phyloP scores from a whole-genome alignment of 2,329 filamentous ascomycete genomes.

The Beauveria brongniartii region DNA sequence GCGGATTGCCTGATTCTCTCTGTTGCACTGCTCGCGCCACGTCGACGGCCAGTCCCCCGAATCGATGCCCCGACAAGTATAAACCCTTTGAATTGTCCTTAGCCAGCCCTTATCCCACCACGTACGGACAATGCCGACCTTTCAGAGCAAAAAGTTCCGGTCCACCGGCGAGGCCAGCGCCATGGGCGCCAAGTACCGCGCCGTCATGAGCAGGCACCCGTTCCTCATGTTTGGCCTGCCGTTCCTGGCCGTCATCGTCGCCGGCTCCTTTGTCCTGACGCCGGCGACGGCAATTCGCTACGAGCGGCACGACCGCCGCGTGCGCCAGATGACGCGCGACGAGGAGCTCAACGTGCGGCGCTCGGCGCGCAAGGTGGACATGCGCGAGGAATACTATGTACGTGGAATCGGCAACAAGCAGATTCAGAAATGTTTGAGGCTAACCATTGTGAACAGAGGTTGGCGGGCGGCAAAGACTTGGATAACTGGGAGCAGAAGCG shows the following conservation, averaged over 20 bases:
- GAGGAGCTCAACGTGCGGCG: slow-evolving; percentile 79
- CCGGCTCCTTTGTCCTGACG: slow-evolving; percentile 87
- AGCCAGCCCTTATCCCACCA: not conserved
- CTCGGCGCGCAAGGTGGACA: slow-evolving; percentile 62
- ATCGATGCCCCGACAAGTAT: not conserved
- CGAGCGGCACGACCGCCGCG: slow-evolving; percentile 85
- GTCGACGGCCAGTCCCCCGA: not conserved
- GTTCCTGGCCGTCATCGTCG: slow-evolving; percentile 83
- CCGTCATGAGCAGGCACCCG: slow-evolving; percentile 65
- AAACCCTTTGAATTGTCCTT: not conserved
- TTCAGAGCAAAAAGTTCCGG: slow-evolving; percentile 64
- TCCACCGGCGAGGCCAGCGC: slow-evolving; percentile 56
- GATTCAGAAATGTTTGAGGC: not conserved
- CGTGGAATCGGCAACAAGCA: slow-evolving; percentile 27
- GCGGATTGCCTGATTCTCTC: not conserved
- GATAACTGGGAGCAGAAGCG: slow-evolving; percentile 97
- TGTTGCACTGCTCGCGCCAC: not conserved
- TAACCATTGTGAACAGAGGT: slow-evolving; percentile 17
- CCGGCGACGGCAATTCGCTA: slow-evolving; percentile 91
- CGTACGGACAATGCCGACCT: slow-evolving; percentile 35
- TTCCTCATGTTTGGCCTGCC: slow-evolving; percentile 92
- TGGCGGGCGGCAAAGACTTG: slow-evolving; percentile 67
- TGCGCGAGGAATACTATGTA: slow-evolving; percentile 83
- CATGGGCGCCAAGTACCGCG: slow-evolving; percentile 70
- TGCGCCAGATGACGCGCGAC: slow-evolving; percentile 74